Evolutionary conservation across 371 early-diverging fungal genomes (phyloP), one percentile per base, ranked within the genome.

Genomic region (Phascolomyces articulosus): DNA sequence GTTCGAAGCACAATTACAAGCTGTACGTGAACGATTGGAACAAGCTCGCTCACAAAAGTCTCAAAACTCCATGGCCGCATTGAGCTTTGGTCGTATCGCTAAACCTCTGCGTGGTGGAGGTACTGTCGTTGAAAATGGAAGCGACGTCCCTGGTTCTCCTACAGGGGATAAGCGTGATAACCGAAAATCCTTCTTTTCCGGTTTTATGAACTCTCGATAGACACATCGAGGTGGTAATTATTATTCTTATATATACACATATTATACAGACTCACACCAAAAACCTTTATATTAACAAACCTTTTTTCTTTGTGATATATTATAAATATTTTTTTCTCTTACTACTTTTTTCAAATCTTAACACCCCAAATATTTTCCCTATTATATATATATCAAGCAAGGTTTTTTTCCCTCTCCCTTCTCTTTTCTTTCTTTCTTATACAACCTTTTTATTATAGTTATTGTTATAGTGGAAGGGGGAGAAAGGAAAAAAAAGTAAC

Each of bases 41-140:
- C 87, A 91, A 73, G 88, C 90, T 64, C 79, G 90, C 79, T 78
- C 82, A 4, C 82, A 86, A 79, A 81, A 83, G 66, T 75, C 85
- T 41, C 83, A 87, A 48, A 68, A 82, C 40, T 71, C 84, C 20
- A 79, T 82, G 79, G 82, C 82, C 57, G 88, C 89, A 72, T 71
- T 95, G 59, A 87, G 85, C 79, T 95, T 94, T 65, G 91, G 92
- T 63, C 83, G 95, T 54, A 94, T 98, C 65, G 96, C 96, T 66
- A 96, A 96, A 79, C 98, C 97, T 29, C 77, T 98, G 61, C 87
- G 96, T 57, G 98, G 98, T 34, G 92, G 95, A 28, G 89, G 71
- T 63, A 77, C 66, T 40, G 78, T 65, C 44, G 67, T 70, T n/a
- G 72, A 73, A 26, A 63, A 63, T 27, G 68, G 63, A 21, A 60